These are phyloP conservation scores for Stipa capillata DNA, from an alignment of 176 grass and related monocot species.

Conservation along the genomic window DNA sequence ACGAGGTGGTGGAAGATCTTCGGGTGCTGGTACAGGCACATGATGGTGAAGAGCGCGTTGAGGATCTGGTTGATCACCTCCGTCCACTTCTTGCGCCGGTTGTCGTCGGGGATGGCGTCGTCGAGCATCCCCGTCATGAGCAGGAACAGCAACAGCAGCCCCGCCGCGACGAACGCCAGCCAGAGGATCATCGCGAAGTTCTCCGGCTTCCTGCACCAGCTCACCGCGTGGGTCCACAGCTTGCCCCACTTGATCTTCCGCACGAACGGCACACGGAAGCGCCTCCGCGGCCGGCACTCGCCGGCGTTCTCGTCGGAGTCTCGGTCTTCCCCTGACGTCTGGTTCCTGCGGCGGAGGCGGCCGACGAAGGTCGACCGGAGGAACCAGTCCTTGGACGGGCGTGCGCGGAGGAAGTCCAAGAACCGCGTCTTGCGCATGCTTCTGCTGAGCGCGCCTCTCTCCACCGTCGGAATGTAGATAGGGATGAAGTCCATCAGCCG, in stretches of 20 bases:
- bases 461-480: constrained; percentile 59
- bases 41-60: constrained; percentile 95
- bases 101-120: constrained; percentile 46
- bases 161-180: constrained; percentile 45
- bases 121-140: constrained; percentile 71
- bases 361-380: constrained; percentile 45
- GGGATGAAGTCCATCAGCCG: constrained; percentile 65
- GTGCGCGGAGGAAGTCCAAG: constrained; percentile 75
- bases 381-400: constrained; percentile 82
- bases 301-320: background rate
- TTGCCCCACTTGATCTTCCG: constrained; percentile 56
- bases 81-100: constrained; percentile 62
- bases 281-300: background rate
- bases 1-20: constrained; percentile 78
- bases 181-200: constrained; percentile 82
- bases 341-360: constrained; percentile 29
- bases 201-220: constrained; percentile 67
- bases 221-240: constrained; percentile 44
- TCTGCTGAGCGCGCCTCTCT: constrained; percentile 24
- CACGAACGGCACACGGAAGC: constrained; percentile 72
- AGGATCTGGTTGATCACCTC: constrained; percentile 89
- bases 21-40: constrained; percentile 95
- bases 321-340: background rate
- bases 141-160: constrained; percentile 50
- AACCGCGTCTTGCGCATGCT: constrained; percentile 43